phyloP scores from a whole-genome alignment of 352 stramenopile genomes.

The Thraustotheca clavata region DNA sequence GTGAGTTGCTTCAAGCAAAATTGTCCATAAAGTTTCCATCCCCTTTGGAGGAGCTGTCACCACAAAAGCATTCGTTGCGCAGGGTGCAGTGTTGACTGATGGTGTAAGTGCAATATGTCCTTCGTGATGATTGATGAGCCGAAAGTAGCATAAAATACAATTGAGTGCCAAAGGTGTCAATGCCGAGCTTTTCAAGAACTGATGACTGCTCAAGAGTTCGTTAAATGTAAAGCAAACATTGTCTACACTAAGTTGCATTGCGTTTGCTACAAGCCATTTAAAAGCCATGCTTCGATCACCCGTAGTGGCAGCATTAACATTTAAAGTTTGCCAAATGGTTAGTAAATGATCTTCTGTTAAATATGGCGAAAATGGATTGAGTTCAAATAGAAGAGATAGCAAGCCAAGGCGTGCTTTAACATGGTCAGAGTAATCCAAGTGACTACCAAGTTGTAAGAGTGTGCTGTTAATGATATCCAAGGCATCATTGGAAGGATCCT shows the following conservation, averaged over 20 bases:
- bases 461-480: background rate
- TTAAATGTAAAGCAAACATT: slow-evolving; percentile 17
- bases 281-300: slow-evolving; percentile 20
- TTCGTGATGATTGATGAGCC: slow-evolving; percentile 13
- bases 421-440: slow-evolving; percentile 12
- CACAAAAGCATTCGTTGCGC: slow-evolving; percentile 7
- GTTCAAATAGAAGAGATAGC: slow-evolving; percentile 5
- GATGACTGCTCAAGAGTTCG: background rate
- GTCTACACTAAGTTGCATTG: background rate
- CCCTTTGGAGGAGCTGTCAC: background rate
- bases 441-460: slow-evolving; percentile 5
- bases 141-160: slow-evolving; percentile 20
- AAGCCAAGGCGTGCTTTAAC: slow-evolving; percentile 18
- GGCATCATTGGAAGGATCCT: background rate
- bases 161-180: background rate
- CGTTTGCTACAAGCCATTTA: slow-evolving; percentile 17
- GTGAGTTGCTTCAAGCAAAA: background rate
- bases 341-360: background rate
- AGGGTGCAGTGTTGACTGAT: background rate
- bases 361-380: background rate
- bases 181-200: slow-evolving; percentile 1
- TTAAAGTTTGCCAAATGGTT: slow-evolving; percentile 1
- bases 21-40: slow-evolving; percentile 16
- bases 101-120: background rate
- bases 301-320: background rate